Base-by-base conservation (phyloP, 108 stramenopile genomes). In the Cyclotella baltica region DNA sequence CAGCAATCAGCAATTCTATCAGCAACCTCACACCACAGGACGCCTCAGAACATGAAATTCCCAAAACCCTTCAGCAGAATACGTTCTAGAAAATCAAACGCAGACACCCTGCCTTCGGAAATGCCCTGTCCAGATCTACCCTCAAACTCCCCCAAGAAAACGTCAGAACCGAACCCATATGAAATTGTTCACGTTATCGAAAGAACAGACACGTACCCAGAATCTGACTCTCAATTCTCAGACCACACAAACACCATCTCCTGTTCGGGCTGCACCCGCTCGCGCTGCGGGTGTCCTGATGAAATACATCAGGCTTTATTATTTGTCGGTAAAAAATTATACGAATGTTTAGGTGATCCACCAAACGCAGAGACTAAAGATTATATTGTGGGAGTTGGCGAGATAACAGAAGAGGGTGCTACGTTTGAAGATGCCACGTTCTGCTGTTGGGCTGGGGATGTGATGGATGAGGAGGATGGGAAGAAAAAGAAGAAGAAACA, bases 261-360 rank as follows among this genome's bases (percentile, higher is more conserved):
- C 6, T 11, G 40, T 13, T 43, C 40, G 13, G 6, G 13, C 40
- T 43, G 40, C 40, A 19, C 51, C 10, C 27, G 30, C 4, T 31
- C 29, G 4, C 57, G 57, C 27, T 58, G 57, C 18, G 57, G 57
- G 3, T 58, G 27, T 30, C 30, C 57, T 6, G 57, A 58, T 31
- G 13, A 28, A 30, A 31, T 58, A 28, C 57, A 58, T 28, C 16
- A 58, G 4, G 19, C 57, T 30, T 58, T 58, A 58, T 10, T 58
- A 6, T 58, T 10, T 19, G 27, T 31, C 4, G 57, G 57, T 31
- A 58, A 58, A 30, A 16, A 9, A 28, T 18, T 58, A 18, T 58
- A 58, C 30, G 57, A 58, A 29, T 58, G 57, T 30, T 58, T 27
- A 4, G 57, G 57, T 58, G 57, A 58, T 30, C 57, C 57, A 58